These are phyloP conservation scores for Coffea humblotiana DNA, from an alignment of 305 asterid species.

Conservation along the genomic window DNA sequence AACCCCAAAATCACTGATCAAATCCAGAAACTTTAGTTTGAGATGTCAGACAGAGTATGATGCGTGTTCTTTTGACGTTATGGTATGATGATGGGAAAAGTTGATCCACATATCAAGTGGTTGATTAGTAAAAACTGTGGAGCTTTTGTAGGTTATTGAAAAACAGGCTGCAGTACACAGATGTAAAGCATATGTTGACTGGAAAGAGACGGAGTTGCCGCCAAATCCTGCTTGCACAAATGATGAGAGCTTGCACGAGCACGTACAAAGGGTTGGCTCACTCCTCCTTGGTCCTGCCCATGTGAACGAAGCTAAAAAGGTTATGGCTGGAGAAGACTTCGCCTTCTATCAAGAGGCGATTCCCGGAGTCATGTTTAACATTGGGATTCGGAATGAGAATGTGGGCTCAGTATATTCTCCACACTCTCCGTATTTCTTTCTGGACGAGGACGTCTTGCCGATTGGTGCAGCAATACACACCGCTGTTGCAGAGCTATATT, in stretches of 20 bases:
- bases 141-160: conserved; percentile 53
- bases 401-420: conserved; percentile 60
- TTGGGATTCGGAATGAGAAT: conserved; percentile 65
- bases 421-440: conserved; percentile 80
- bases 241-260: conserved; percentile 51
- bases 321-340: conserved; percentile 86
- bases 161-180: conserved; percentile 60
- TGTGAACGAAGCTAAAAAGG: conserved; percentile 44
- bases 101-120: not conserved
- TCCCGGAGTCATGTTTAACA: conserved; percentile 62
- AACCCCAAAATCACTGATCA: not conserved
- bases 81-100: not conserved
- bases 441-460: conserved; percentile 74
- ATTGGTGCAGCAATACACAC: conserved; percentile 70
- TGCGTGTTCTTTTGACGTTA: no score
- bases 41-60: no score
- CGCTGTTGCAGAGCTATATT: conserved; percentile 58
- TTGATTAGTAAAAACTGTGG: not conserved
- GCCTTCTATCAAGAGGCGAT: conserved; percentile 75
- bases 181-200: conserved; percentile 53
- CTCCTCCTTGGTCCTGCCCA: conserved; percentile 56
- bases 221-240: conserved; percentile 68
- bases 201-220: conserved; percentile 52
- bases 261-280: conserved; percentile 54
- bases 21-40: not conserved